Evolutionary conservation across 2,329 filamentous ascomycete genomes (phyloP).

Genomic region (Cadophora sp.): DNA sequence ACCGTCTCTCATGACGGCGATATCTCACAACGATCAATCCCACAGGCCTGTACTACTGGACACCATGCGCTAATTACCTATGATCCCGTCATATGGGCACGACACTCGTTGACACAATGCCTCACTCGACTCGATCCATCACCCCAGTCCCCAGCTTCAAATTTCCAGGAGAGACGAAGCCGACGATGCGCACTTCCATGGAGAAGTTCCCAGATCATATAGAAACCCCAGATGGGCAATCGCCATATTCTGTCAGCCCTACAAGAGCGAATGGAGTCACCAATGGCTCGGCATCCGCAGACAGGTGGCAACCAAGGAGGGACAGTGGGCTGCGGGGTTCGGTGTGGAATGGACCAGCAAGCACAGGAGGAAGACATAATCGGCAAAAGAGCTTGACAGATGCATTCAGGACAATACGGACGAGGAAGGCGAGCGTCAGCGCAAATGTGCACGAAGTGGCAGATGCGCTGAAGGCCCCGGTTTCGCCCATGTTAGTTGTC

Average conservation of each 20-base stretch:
- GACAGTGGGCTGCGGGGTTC: constrained; percentile 48
- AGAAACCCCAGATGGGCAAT: constrained; percentile 46
- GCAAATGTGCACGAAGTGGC: constrained; percentile 94
- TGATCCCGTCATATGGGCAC: constrained; percentile 23
- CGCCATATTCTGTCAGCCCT: constrained; percentile 32
- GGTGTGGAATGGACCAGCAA: constrained; percentile 37
- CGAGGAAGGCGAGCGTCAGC: constrained; percentile 82
- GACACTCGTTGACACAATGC: constrained; percentile 44
- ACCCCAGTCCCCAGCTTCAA: constrained; percentile 45
- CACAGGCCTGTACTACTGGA: constrained; percentile 4
- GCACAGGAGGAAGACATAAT: constrained; percentile 56
- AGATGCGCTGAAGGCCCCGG: constrained; percentile 85
- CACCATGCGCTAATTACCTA: constrained; percentile 21
- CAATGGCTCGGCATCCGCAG: constrained; percentile 45
- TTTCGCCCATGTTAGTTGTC: constrained; percentile 90
- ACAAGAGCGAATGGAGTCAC: constrained; percentile 38
- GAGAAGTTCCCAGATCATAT: constrained; percentile 65
- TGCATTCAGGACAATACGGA: constrained; percentile 83
- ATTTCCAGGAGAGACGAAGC: constrained; percentile 39
- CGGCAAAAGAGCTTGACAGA: constrained; percentile 89
- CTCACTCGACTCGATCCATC: constrained; percentile 50
- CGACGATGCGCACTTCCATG: constrained; percentile 46
- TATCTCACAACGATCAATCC: not conserved
- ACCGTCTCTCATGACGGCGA: constrained; percentile 7
- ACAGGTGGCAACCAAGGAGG: constrained; percentile 68